phyloP scores from a whole-genome alignment of 179 eudicot species.

The Heliamphora pulchella region DNA sequence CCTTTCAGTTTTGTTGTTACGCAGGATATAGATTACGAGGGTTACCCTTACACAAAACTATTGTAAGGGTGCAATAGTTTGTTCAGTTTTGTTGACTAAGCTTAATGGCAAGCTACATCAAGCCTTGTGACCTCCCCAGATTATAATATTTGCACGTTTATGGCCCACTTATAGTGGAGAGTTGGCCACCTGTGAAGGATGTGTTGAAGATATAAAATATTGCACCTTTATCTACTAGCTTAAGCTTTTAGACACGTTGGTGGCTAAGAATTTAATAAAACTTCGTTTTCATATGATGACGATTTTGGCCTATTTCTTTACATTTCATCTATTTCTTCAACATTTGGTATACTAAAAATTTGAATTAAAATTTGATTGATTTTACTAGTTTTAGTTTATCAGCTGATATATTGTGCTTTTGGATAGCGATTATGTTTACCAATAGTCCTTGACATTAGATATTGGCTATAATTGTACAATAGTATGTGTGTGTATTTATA shows the following conservation, averaged over 20 bases:
- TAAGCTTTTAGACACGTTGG: neutral
- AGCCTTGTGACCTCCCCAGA: neutral
- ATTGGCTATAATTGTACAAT: neutral
- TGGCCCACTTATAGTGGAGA: neutral
- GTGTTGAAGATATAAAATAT: neutral
- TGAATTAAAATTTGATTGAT: neutral
- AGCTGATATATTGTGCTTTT: neutral
- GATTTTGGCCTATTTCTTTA: neutral
- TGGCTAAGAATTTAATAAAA: neutral
- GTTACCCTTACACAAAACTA: too few relatives aligned
- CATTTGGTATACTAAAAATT: neutral
- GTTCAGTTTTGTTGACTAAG: too few relatives aligned
- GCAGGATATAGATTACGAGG: too few relatives aligned
- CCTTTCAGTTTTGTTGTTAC: too few relatives aligned
- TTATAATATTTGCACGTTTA: neutral
- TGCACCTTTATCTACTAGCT: neutral
- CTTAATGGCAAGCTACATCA: too few relatives aligned
- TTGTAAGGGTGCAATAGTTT: too few relatives aligned
- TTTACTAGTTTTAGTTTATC: neutral
- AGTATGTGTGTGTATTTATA: neutral
- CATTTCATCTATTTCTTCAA: neutral
- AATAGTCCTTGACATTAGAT: conserved; percentile 10
- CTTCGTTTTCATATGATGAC: neutral
- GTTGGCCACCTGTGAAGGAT: too few relatives aligned
- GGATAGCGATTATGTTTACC: neutral